phyloP scores from a whole-genome alignment of 805 yeast species.

The Kregervanrija delftensis region DNA sequence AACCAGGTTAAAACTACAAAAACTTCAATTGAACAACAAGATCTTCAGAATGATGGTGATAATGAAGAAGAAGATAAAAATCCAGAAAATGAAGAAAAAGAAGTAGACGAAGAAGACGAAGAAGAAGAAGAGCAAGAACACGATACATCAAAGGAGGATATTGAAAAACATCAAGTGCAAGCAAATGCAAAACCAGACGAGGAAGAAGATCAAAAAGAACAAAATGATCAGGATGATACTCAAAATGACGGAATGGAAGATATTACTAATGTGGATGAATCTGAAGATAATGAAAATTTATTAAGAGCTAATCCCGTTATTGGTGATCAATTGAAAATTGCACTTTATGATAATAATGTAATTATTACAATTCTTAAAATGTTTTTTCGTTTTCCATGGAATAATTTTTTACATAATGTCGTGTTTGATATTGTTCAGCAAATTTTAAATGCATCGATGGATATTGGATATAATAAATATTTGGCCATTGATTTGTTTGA shows the following conservation, averaged over 20 bases:
- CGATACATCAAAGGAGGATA: constrained; percentile 3
- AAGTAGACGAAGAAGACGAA: constrained; percentile 10
- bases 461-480: constrained; percentile 78
- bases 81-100: constrained; percentile 12
- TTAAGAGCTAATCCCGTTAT: constrained; percentile 59
- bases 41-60: not conserved
- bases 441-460: constrained; percentile 69
- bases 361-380: constrained; percentile 60
- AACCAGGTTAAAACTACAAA: not conserved
- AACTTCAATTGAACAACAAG: constrained; percentile 4
- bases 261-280: constrained; percentile 12
- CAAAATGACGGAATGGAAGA: constrained; percentile 11
- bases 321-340: constrained; percentile 84
- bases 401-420: constrained; percentile 93
- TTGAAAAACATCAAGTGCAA: constrained; percentile 14
- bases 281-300: constrained; percentile 19
- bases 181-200: not conserved
- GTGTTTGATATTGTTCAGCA: constrained; percentile 96
- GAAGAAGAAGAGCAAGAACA: constrained; percentile 14
- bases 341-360: constrained; percentile 67
- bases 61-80: not conserved
- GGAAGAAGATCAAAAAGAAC: constrained; percentile 1
- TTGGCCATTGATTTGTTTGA: constrained; percentile 67
- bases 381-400: constrained; percentile 90
- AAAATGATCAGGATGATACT: constrained; percentile 16